Evolutionary conservation across 2,329 filamentous ascomycete genomes (phyloP).

Genomic region (Phaeosphaeria sp.): DNA sequence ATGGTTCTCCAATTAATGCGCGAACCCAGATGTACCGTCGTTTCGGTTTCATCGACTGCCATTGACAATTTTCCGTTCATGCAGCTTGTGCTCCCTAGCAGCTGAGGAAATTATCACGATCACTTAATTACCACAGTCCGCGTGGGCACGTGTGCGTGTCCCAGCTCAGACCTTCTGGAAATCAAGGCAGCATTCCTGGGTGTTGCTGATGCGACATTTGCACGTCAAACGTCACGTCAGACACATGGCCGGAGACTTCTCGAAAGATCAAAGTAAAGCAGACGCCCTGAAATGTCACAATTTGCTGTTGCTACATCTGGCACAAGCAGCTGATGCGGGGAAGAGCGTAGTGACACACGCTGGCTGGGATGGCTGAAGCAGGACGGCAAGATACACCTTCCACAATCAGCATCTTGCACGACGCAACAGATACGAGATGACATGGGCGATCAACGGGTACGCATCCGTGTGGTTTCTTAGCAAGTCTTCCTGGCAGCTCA

Average conservation of each 20-base stretch:
- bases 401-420: neutral
- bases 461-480: neutral
- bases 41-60: constrained; percentile 29
- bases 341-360: neutral
- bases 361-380: neutral
- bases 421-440: neutral
- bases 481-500: neutral
- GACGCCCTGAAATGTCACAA: neutral
- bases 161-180: constrained; percentile 43
- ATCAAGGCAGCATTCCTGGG: constrained; percentile 15
- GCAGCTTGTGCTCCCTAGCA: constrained; percentile 30
- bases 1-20: constrained; percentile 9
- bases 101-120: constrained; percentile 12
- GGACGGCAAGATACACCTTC: neutral
- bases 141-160: constrained; percentile 38
- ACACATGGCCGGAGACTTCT: constrained; percentile 11
- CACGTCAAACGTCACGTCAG: constrained; percentile 29
- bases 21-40: constrained; percentile 19
- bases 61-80: constrained; percentile 29
- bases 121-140: neutral
- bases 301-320: neutral
- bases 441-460: neutral
- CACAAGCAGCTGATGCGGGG: neutral
- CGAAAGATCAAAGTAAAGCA: neutral
- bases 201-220: constrained; percentile 22